A percentile compares a stretch with the other conserved stretches of the same genome.
Conservation (phyloP, 257 asterid species). For the Fraxinus pennsylvanica region DNA sequence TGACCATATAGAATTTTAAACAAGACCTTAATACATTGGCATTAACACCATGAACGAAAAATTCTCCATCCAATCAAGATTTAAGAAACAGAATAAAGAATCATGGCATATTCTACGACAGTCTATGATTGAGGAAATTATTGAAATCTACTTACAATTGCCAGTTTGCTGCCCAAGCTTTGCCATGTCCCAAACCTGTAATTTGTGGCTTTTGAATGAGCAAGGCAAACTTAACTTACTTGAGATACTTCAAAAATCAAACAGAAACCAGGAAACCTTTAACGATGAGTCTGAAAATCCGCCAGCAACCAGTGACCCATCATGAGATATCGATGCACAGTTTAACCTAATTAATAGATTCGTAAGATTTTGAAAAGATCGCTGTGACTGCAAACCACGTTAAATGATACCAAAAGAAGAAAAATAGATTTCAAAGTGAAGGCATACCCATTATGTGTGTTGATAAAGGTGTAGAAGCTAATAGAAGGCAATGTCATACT, state of each 20-base stretch:
- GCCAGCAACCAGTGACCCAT: slow-evolving; percentile 94
- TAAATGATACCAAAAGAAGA: not conserved
- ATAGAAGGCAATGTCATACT: slow-evolving; percentile 77
- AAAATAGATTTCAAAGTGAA: slow-evolving; percentile 12
- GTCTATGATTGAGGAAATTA: slow-evolving; percentile 6
- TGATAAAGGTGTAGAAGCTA: slow-evolving; percentile 89
- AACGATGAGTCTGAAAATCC: slow-evolving; percentile 97
- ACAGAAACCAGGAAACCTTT: slow-evolving; percentile 56
- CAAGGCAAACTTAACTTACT: slow-evolving; percentile 21
- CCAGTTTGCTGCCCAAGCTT: slow-evolving; percentile 83
- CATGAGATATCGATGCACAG: slow-evolving; percentile 91
- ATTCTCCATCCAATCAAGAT: not conserved
- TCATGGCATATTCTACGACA: not conserved
- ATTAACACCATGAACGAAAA: not conserved
- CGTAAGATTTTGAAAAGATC: slow-evolving; percentile 26
- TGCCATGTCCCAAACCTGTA: slow-evolving; percentile 98
- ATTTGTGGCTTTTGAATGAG: slow-evolving; percentile 31
- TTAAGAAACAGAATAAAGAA: not conserved
- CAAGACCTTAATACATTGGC: not conserved
- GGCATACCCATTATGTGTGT: slow-evolving; percentile 84
- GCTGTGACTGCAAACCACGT: slow-evolving; percentile 3
- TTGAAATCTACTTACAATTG: slow-evolving; percentile 47
- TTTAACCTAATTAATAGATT: slow-evolving; percentile 51
- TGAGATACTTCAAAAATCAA: slow-evolving; percentile 4
- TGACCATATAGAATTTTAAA: not conserved